Evolutionary conservation across 2,329 filamentous ascomycete species (phyloP).

Genomic region (Zasmidium citrigriseum): DNA sequence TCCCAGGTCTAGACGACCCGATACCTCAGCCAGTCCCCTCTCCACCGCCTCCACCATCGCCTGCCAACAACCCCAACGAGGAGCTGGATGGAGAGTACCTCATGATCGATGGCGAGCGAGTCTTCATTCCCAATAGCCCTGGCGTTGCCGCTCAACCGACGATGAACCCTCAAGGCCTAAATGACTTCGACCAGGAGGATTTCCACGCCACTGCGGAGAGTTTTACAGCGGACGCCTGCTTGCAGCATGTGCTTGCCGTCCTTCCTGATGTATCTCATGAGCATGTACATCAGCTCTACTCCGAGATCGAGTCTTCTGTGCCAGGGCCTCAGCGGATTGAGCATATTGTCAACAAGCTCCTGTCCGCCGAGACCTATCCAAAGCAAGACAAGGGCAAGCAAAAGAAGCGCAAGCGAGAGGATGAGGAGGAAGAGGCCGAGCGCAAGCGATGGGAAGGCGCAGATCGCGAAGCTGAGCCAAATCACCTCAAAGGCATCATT

Average conservation of each 20-base stretch:
- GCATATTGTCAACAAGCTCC: constrained; percentile 32
- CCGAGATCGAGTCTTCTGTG: constrained; percentile 14
- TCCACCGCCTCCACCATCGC: not conserved
- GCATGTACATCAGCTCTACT: constrained; percentile 30
- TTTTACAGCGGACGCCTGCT: constrained; percentile 27
- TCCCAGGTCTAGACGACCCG: not conserved
- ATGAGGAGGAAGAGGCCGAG: constrained; percentile 24
- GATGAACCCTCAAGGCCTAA: too few relatives aligned
- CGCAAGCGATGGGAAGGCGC: constrained; percentile 24
- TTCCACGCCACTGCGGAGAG: constrained; percentile 3
- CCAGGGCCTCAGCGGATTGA: constrained; percentile 23
- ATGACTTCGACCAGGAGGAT: too few relatives aligned
- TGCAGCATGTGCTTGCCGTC: constrained; percentile 32
- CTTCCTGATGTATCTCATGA: constrained; percentile 38
- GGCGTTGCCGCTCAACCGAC: constrained; percentile 1
- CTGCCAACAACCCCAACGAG: too few relatives aligned
- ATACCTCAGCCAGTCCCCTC: not conserved
- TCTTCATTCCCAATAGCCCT: constrained; percentile 30
- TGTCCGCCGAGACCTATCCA: constrained; percentile 29
- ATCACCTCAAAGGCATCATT: constrained; percentile 21
- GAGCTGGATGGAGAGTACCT: constrained; percentile 1
- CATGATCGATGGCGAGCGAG: constrained; percentile 6
- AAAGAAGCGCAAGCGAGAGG: constrained; percentile 32
- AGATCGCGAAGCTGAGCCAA: constrained; percentile 19
- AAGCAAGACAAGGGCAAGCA: constrained; percentile 31